phyloP scores from a whole-genome alignment of 805 yeast genomes.

The Hyphopichia homilentoma region DNA sequence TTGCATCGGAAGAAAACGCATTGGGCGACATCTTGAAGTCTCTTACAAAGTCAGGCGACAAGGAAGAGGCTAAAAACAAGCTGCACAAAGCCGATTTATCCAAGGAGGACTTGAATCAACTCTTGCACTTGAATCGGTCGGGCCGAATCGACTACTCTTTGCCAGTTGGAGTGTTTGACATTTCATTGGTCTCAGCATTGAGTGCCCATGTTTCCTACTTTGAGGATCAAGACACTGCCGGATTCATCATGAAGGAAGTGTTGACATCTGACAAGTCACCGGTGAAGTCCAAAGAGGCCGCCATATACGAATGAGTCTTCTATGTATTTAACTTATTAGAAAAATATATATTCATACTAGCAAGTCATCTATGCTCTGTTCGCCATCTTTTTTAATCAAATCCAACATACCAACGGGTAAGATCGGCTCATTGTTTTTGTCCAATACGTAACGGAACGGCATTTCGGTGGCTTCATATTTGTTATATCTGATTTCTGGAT shows the following conservation, averaged over 20 bases:
- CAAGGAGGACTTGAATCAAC: conserved; percentile 22
- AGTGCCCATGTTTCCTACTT: conserved; percentile 88
- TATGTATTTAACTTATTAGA: conserved; percentile 1
- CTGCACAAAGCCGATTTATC: conserved; percentile 23
- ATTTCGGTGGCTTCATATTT: conserved; percentile 92
- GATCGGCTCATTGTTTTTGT: conserved; percentile 64
- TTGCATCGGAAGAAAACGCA: conserved; percentile 30
- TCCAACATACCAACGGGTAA: conserved; percentile 90
- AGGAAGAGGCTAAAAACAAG: conserved; percentile 15
- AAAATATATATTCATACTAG: conserved; percentile 19
- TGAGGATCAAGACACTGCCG: conserved; percentile 81
- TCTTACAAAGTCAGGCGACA: conserved; percentile 16
- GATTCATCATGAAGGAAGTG: conserved; percentile 66
- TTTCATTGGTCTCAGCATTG: conserved; percentile 74
- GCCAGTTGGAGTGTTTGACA: conserved; percentile 74
- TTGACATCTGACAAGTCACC: conserved; percentile 18
- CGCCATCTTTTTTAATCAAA: conserved; percentile 80
- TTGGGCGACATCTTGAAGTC: conserved; percentile 37
- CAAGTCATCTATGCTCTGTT: conserved; percentile 74
- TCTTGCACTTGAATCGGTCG: conserved; percentile 54
- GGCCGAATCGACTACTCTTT: conserved; percentile 83
- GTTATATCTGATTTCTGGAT: conserved; percentile 87
- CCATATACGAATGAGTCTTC: conserved; percentile 14
- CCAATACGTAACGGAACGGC: conserved; percentile 91
- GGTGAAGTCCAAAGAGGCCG: conserved; percentile 25